phyloP scores from a whole-genome alignment of 2,329 filamentous ascomycete species.

The Bipolaris oryzae region DNA sequence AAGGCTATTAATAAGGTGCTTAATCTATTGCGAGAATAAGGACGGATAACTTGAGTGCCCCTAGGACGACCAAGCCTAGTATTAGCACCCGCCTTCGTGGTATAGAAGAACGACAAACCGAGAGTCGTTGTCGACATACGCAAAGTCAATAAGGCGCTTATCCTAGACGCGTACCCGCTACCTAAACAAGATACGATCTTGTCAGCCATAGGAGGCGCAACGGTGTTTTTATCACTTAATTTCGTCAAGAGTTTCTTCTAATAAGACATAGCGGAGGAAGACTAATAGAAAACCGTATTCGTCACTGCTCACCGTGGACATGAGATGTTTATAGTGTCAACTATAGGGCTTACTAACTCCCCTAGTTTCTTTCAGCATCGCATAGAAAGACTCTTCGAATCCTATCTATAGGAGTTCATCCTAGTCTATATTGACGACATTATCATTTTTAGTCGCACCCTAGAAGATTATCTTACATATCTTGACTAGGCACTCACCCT shows the following conservation, averaged over 20 bases:
- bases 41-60: background rate
- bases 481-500: background rate
- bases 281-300: background rate
- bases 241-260: background rate
- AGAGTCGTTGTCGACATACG: background rate
- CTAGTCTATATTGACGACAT: background rate
- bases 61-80: background rate
- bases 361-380: background rate
- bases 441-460: background rate
- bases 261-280: background rate
- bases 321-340: background rate
- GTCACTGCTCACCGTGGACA: background rate
- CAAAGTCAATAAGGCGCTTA: background rate
- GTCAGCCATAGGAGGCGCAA: background rate
- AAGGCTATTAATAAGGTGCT: background rate
- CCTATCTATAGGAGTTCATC: background rate
- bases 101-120: background rate
- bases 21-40: background rate
- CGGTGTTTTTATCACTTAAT: background rate
- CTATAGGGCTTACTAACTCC: background rate
- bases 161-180: background rate
- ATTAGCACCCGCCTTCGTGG: background rate
- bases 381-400: background rate
- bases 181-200: background rate
- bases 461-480: background rate